Evolutionary conservation across 1,139 yeast genomes (phyloP).

Genomic region (Kodamaea fungicola): DNA sequence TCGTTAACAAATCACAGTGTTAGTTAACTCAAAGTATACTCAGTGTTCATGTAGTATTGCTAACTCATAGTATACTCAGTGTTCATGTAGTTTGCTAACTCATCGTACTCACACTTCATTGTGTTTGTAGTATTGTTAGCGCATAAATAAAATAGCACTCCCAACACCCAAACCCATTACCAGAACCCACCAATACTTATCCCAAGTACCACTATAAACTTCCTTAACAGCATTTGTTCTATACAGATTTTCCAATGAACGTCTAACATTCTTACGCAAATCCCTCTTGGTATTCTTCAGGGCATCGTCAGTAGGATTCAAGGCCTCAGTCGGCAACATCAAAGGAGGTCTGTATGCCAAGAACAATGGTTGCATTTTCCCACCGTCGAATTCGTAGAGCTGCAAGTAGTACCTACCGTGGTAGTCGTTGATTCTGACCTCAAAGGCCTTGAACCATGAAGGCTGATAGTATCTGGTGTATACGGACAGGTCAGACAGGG

Average conservation of each 20-base stretch:
- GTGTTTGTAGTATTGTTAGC: slow-evolving; percentile 5
- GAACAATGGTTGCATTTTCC: slow-evolving; percentile 80
- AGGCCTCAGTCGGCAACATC: slow-evolving; percentile 90
- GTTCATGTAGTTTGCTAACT: too few relatives aligned
- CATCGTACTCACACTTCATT: background rate
- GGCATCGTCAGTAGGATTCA: slow-evolving; percentile 72
- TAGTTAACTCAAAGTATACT: too few relatives aligned
- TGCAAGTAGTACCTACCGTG: slow-evolving; percentile 79
- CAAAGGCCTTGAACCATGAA: slow-evolving; percentile 57
- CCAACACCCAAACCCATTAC: slow-evolving; percentile 25
- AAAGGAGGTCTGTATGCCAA: slow-evolving; percentile 90
- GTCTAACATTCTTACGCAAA: slow-evolving; percentile 50
- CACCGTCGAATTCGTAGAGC: slow-evolving; percentile 78
- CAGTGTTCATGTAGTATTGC: background rate
- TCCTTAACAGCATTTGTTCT: slow-evolving; percentile 70
- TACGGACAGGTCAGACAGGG: slow-evolving; percentile 45
- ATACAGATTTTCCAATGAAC: slow-evolving; percentile 75
- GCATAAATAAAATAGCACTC: slow-evolving; percentile 15
- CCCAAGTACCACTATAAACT: slow-evolving; percentile 37
- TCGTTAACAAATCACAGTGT: too few relatives aligned
- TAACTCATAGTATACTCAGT: too few relatives aligned
- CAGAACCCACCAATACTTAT: slow-evolving; percentile 45
- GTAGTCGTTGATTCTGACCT: slow-evolving; percentile 66
- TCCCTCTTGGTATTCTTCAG: slow-evolving; percentile 29
- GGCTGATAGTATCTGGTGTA: slow-evolving; percentile 73